Evolutionary conservation across 129 eudicot species (phyloP).

Genomic region (Flaveria linearis): DNA sequence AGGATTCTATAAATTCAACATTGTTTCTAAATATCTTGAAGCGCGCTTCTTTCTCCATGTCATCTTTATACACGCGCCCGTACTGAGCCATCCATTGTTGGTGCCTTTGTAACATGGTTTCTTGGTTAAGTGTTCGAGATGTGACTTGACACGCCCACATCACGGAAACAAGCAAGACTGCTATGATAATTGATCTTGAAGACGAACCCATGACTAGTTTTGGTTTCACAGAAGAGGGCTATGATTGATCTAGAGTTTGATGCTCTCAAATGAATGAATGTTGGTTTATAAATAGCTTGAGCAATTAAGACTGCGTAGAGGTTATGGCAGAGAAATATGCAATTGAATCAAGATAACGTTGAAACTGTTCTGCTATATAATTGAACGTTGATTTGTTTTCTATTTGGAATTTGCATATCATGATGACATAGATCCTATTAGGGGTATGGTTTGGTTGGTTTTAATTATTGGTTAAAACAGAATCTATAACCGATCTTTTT

Average conservation of each 20-base stretch:
- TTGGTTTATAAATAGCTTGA: conserved; percentile 10
- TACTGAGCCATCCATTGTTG: conserved; percentile 46
- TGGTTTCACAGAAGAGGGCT: not conserved
- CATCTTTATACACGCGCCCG: conserved; percentile 45
- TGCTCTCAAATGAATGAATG: not conserved
- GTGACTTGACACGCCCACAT: conserved; percentile 34
- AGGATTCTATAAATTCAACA: conserved; percentile 37
- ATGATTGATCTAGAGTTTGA: not conserved
- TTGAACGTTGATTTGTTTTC: conserved; percentile 2
- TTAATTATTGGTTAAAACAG: too few relatives aligned
- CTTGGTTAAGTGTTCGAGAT: conserved; percentile 31
- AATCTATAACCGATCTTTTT: too few relatives aligned
- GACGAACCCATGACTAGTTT: conserved; percentile 19
- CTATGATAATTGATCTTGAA: not conserved
- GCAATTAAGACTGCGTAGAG: not conserved
- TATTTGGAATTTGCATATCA: too few relatives aligned
- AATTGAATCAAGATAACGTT: not conserved
- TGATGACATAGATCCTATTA: too few relatives aligned
- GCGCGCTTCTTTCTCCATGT: conserved; percentile 36
- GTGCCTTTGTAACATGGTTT: conserved; percentile 35
- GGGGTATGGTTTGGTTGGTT: too few relatives aligned
- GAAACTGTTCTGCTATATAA: not conserved
- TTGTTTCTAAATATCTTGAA: conserved; percentile 38
- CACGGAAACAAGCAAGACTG: conserved; percentile 21
- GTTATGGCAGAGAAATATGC: conserved; percentile 9